These are phyloP conservation scores for Xylariales sp. DNA, from an alignment of 2,329 filamentous ascomycete species.

Conservation along the genomic window DNA sequence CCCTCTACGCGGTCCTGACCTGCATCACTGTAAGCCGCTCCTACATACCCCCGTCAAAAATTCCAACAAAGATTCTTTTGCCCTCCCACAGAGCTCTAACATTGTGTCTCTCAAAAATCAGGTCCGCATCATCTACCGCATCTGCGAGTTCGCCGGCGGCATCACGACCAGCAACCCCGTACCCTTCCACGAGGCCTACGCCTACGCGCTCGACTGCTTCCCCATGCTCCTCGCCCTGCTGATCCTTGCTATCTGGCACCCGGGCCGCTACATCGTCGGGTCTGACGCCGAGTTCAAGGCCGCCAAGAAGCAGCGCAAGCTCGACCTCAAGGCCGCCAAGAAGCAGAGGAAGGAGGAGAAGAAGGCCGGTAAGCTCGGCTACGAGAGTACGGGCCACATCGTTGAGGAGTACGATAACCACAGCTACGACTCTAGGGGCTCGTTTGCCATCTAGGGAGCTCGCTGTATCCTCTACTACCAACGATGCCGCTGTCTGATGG, in stretches of 20 bases:
- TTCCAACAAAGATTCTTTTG: too few relatives aligned
- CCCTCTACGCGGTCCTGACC: slow-evolving; percentile 26
- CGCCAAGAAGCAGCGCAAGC: slow-evolving; percentile 31
- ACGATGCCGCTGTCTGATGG: too few relatives aligned
- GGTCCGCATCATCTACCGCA: slow-evolving; percentile 59
- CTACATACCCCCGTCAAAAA: too few relatives aligned
- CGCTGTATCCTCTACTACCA: too few relatives aligned
- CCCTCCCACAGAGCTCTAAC: too few relatives aligned
- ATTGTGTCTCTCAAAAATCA: too few relatives aligned
- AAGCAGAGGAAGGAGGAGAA: slow-evolving; percentile 12
- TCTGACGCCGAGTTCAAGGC: slow-evolving; percentile 32
- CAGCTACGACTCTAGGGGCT: not conserved
- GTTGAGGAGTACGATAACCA: slow-evolving; percentile 2
- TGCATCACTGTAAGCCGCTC: slow-evolving; percentile 34
- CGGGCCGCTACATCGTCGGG: slow-evolving; percentile 32
- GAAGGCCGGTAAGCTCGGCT: not conserved
- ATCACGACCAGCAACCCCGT: slow-evolving; percentile 41
- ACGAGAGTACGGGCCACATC: slow-evolving; percentile 2
- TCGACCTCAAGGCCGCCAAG: slow-evolving; percentile 18
- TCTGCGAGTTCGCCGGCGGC: slow-evolving; percentile 50
- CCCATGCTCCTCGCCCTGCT: slow-evolving; percentile 49
- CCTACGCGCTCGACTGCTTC: slow-evolving; percentile 40
- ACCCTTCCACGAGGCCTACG: slow-evolving; percentile 36
- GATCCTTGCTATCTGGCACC: slow-evolving; percentile 34
- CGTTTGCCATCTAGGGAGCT: too few relatives aligned